Percentiles rank a stretch among this genome's conserved stretches.
phyloP scores from a whole-genome alignment of 164 flowering plant species.

The Nelumbo lutea region DNA sequence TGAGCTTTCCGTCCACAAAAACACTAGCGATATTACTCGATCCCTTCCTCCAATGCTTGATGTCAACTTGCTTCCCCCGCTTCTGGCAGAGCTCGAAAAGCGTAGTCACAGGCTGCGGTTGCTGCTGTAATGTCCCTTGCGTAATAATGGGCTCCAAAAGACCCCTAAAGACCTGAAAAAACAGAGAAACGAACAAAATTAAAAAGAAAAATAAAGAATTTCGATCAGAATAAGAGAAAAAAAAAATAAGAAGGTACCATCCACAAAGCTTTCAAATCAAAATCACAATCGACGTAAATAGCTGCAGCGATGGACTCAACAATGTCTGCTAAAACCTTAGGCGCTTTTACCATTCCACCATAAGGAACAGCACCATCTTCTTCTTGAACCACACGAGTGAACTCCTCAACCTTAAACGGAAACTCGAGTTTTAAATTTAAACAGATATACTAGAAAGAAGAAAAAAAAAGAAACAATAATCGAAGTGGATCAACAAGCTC shows the following conservation, averaged over 20 bases:
- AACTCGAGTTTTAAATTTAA: not conserved
- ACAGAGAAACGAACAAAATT: not conserved
- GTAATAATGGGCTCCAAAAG: constrained; percentile 60
- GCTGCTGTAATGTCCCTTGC: constrained; percentile 35
- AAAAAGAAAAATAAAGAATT: not conserved
- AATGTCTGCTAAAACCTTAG: constrained; percentile 79
- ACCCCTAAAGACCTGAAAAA: constrained; percentile 37
- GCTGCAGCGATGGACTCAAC: constrained; percentile 86
- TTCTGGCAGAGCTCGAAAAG: constrained; percentile 59
- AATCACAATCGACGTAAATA: constrained; percentile 57
- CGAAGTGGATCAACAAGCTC: too few species aligned
- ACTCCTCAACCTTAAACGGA: constrained; percentile 50
- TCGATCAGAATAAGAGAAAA: not conserved
- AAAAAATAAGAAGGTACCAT: constrained; percentile 26
- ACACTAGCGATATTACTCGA: constrained; percentile 33
- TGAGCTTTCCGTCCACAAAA: constrained; percentile 44
- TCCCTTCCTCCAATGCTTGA: constrained; percentile 36
- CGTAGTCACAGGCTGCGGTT: constrained; percentile 56
- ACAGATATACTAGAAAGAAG: too few species aligned
- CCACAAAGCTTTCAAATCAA: constrained; percentile 55
- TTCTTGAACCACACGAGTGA: constrained; percentile 36
- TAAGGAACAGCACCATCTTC: constrained; percentile 35
- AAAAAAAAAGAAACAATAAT: too few species aligned
- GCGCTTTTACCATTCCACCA: constrained; percentile 77
- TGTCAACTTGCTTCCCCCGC: constrained; percentile 43